Conservation (phyloP, 2,329 filamentous ascomycete genomes). For the Aureobasidium subglaciale region DNA sequence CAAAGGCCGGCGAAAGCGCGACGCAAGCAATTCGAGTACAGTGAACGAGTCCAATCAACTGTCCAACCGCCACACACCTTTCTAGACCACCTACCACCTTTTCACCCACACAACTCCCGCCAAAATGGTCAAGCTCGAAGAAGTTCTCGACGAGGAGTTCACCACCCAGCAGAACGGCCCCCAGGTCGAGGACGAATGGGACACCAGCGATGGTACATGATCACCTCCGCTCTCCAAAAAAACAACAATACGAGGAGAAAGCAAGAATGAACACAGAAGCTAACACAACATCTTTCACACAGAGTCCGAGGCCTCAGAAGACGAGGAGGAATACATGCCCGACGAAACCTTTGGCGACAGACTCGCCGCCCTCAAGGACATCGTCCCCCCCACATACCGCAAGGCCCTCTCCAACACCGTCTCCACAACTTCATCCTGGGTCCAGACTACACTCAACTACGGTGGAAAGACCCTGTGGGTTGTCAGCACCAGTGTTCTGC, state of each 20-base stretch:
- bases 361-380: conserved; percentile 38
- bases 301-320: conserved; percentile 69
- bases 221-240: too few relatives aligned
- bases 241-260: too few relatives aligned
- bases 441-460: conserved; percentile 58
- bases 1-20: not conserved
- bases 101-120: not conserved
- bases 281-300: conserved; percentile 14
- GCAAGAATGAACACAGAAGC: not conserved
- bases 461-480: conserved; percentile 87
- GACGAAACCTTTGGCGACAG: conserved; percentile 38
- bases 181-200: conserved; percentile 72
- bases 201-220: conserved; percentile 78
- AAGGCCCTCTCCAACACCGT: conserved; percentile 34
- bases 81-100: not conserved
- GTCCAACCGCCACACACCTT: not conserved
- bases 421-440: conserved; percentile 48
- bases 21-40: not conserved
- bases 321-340: conserved; percentile 59
- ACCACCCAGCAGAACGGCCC: conserved; percentile 61
- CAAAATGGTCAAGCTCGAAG: conserved; percentile 91
- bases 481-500: conserved; percentile 77
- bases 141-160: conserved; percentile 96
- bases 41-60: not conserved
- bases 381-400: conserved; percentile 39